Base-by-base conservation (phyloP, 805 yeast genomes). In the Candida boidinii region DNA sequence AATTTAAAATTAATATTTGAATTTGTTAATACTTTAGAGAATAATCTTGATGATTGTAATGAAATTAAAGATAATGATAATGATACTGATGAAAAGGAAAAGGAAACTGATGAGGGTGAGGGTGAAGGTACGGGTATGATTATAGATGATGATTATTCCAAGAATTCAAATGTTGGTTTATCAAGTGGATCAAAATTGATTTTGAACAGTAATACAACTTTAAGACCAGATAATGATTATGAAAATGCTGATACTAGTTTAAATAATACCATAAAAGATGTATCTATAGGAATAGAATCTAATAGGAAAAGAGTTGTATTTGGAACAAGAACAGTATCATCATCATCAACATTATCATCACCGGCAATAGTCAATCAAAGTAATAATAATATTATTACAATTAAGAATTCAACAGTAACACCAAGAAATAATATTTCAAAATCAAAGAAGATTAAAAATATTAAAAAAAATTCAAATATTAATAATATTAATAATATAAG, bases 1-100 rank as follows among this genome's bases (percentile, higher is more conserved):
- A 78, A 76, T 43, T 53, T 80, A 37, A 69, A 70, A 38, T 49
- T 81, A 31, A 52, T 81, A 7, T 76, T 81, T 55, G 70, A 76
- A 12, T 81, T 64, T 54, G 65, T 72, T 26, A 84, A 79, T 35
- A 53, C 58, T 30, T 41, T 56, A 26, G 31, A 31, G 27, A 27
- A 13, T 33, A 18, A 22, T 33, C 20, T 11, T 34, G 34, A 23
- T 17, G 21, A 17, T 19, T n/a, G 14, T 27, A 18, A 16, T 25
- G 18, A 20, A 30, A 16, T 5, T 24, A 21, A 19, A 40, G 25
- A 15, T 17, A 19, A 7, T 19, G 20, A 16, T 20, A 31, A 15
- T 17, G 21, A 19, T 24, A 22, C 22, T 17, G 37, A 62, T 24
- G 44, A 44, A 18, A 9, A 6, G 23, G 6, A 7, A 7, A 8